Conservation (phyloP, 2,329 filamentous ascomycete genomes). For the Paramyrothecium roridum region DNA sequence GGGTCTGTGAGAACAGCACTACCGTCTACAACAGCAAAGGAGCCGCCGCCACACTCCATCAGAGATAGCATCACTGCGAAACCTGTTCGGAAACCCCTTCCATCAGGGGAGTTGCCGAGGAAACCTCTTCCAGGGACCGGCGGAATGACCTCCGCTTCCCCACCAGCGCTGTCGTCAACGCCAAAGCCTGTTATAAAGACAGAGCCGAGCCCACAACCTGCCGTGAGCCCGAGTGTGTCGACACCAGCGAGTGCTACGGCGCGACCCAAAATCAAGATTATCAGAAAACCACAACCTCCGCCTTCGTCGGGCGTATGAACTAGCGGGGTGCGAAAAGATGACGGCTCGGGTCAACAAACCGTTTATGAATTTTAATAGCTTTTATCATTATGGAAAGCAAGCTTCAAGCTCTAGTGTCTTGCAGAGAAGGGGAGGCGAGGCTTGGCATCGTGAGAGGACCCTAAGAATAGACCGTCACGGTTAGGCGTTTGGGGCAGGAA, state of each 20-base stretch:
- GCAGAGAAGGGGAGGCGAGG: too few relatives aligned
- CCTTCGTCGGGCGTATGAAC: conserved; percentile 15
- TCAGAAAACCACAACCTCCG: conserved; percentile 26
- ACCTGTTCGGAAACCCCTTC: conserved; percentile 31
- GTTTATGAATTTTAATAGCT: neutral
- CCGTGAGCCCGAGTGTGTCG: conserved; percentile 12
- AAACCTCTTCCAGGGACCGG: conserved; percentile 26
- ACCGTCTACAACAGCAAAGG: conserved; percentile 24
- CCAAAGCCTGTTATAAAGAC: conserved; percentile 21
- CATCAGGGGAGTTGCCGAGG: conserved; percentile 21
- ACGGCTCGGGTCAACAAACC: neutral
- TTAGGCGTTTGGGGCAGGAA: neutral
- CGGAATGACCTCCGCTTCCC: conserved; percentile 14
- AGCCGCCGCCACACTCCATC: conserved; percentile 13
- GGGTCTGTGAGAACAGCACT: conserved; percentile 25
- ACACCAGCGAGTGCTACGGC: conserved; percentile 18
- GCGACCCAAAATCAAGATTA: conserved; percentile 33
- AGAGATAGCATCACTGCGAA: conserved; percentile 30
- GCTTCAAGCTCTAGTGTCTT: too few relatives aligned
- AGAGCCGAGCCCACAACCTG: conserved; percentile 13
- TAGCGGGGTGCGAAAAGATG: neutral
- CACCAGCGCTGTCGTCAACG: conserved; percentile 15
- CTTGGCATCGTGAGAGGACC: neutral
- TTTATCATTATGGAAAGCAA: neutral
- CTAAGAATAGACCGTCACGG: neutral